Evolutionary conservation across 2,329 filamentous ascomycete species (phyloP).

Genomic region (Thielaviopsis ethacetica): DNA sequence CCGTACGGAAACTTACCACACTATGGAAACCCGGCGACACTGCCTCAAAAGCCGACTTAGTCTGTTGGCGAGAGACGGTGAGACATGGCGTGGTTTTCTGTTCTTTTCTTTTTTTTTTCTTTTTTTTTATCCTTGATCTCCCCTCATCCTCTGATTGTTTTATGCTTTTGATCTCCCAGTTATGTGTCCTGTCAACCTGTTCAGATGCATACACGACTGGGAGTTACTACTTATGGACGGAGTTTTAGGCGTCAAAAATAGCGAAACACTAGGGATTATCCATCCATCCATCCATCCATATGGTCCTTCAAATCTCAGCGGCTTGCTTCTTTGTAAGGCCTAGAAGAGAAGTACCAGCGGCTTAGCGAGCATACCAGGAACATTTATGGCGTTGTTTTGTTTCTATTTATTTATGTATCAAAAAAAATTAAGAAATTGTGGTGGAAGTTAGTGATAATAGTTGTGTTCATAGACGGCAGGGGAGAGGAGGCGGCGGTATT

Average conservation of each 20-base stretch:
- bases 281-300: too few species aligned
- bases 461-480: too few species aligned
- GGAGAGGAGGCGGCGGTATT: too few species aligned
- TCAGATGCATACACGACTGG: background rate
- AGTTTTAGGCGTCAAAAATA: constrained; percentile 5
- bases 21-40: constrained; percentile 42
- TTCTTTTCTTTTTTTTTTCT: background rate
- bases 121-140: background rate
- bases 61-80: background rate
- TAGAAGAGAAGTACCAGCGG: too few species aligned
- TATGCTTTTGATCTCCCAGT: background rate
- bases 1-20: constrained; percentile 36
- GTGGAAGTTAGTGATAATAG: too few species aligned
- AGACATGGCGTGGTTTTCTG: background rate
- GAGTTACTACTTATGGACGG: background rate
- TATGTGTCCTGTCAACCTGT: background rate
- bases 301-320: too few species aligned
- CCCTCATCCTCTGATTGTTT: background rate
- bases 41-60: constrained; percentile 38
- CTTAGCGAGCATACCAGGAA: too few species aligned
- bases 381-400: too few species aligned
- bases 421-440: too few species aligned
- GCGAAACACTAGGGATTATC: background rate
- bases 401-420: too few species aligned
- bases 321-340: too few species aligned